A percentile compares a stretch with the other conserved stretches of the same genome.
Conservation (phyloP, 2,329 filamentous ascomycete genomes). For the Zasmidium citrigriseum region DNA sequence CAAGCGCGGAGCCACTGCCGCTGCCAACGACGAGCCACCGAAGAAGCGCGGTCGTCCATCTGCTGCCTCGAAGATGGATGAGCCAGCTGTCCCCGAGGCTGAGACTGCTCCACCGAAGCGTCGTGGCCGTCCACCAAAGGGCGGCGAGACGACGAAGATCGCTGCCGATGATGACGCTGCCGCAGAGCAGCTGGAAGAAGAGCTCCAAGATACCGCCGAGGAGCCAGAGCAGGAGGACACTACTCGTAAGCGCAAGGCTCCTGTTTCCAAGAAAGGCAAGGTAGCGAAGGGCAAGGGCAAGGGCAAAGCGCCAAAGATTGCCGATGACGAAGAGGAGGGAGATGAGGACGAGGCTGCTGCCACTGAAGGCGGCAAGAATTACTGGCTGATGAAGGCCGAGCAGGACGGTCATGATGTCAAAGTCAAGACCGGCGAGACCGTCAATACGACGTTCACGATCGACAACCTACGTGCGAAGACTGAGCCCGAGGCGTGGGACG, state of each 20-base stretch:
- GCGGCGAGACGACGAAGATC: conserved; percentile 33
- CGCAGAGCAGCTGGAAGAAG: conserved; percentile 32
- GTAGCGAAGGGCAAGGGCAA: conserved; percentile 17
- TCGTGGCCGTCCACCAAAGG: conserved; percentile 30
- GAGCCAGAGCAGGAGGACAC: conserved; percentile 14
- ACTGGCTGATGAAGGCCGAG: conserved; percentile 60
- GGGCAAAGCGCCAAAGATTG: conserved; percentile 19
- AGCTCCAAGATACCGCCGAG: conserved; percentile 25
- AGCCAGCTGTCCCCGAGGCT: conserved; percentile 18
- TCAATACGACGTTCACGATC: conserved; percentile 91
- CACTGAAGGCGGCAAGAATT: conserved; percentile 28
- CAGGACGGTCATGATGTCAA: conserved; percentile 78
- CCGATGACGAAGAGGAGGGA: conserved; percentile 10
- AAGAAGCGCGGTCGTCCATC: conserved; percentile 32
- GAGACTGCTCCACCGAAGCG: conserved; percentile 27
- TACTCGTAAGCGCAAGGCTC: conserved; percentile 14
- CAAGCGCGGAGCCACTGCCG: conserved; percentile 22
- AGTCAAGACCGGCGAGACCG: conserved; percentile 69
- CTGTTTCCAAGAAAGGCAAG: conserved; percentile 15
- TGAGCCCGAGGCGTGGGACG: conserved; percentile 88
- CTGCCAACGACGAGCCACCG: conserved; percentile 12
- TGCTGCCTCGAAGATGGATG: conserved; percentile 6
- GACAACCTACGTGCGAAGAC: conserved; percentile 76
- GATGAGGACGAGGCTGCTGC: conserved; percentile 6
- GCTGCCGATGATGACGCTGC: conserved; percentile 30